Base-by-base conservation (phyloP, 345 rosid genomes). In the Eucalyptus fibrosa region DNA sequence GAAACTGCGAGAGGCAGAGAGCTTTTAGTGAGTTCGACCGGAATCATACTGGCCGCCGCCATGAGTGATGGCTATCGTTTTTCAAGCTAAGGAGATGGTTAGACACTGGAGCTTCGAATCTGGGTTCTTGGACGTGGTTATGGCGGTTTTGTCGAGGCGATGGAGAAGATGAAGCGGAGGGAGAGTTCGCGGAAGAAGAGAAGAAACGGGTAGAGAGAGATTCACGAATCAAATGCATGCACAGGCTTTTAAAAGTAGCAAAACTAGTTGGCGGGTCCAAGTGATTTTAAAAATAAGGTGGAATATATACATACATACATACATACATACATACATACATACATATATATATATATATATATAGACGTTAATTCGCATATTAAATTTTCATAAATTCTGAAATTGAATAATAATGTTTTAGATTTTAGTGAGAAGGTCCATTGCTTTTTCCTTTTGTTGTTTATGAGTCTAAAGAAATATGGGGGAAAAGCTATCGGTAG, bases 121-220 rank as follows among this genome's bases (percentile, higher is more conserved):
- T n/a, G 37, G 37, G 77, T n/a, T 65, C 77, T 15, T 14, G 9
- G 9, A 65, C 77, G 77, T 65, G 77, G 77, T 2, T 4, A 65
- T 65, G 77, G 77, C 1, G 81, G 81, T 69, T 69, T 69, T 17
- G 81, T 17, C 42, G 15, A 91, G 90, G 92, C n/a, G 1, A 89
- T 42, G 42, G 90, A 90, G 89, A 93, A 77, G 12, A 92, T 88
- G 49, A 82, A 89, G 85, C 90, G 77, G 49, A 88, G 88, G 26
- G 88, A n/a, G 37, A 90, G 88, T 87, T 88, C 91, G 19, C 92
- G 92, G 42, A 69, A 69, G 81, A 32, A 69, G 81, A 69, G 81
- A 69, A 69, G 81, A 69, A 69, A 69, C 77, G 77, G 81, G 81
- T 82, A 44, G 49, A 42, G 62, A 67, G 88, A 88, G 91, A 86